Conservation (phyloP, 2,329 filamentous ascomycete genomes). For the Botrytis hyacinthi region DNA sequence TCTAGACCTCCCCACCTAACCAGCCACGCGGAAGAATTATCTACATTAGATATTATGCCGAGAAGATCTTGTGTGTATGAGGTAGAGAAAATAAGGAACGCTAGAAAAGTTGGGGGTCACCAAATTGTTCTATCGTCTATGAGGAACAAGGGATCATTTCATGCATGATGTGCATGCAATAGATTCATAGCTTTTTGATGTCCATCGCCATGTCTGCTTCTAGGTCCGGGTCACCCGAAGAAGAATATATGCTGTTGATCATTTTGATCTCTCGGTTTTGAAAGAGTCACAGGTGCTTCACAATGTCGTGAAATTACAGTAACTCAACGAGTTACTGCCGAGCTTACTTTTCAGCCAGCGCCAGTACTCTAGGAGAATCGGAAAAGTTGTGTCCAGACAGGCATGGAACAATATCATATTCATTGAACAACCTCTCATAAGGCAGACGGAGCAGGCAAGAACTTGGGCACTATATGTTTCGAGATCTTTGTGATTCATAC, state of each 20-base stretch:
- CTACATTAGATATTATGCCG: background rate
- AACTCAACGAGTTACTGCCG: slow-evolving; percentile 8
- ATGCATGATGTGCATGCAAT: background rate
- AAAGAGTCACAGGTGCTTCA: slow-evolving; percentile 14
- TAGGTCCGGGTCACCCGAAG: slow-evolving; percentile 14
- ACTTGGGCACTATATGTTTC: background rate
- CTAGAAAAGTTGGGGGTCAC: background rate
- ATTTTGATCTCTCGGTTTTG: slow-evolving; percentile 2
- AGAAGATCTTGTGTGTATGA: slow-evolving; percentile 4
- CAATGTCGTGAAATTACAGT: background rate
- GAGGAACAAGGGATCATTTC: slow-evolving; percentile 1
- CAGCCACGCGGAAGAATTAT: slow-evolving; percentile 9
- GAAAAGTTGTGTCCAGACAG: background rate
- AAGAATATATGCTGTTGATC: slow-evolving; percentile 6
- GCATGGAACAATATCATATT: background rate
- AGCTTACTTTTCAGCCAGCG: slow-evolving; percentile 1
- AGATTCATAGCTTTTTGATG: slow-evolving; percentile 3
- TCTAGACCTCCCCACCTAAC: background rate
- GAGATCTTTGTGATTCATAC: background rate
- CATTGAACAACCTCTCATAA: background rate
- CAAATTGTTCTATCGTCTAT: background rate
- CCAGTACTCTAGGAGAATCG: slow-evolving; percentile 4
- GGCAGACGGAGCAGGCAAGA: background rate
- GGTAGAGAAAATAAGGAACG: background rate
- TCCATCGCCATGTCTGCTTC: slow-evolving; percentile 3